Conservation (phyloP, 2,329 filamentous ascomycete species). For the Colletotrichum incanum region DNA sequence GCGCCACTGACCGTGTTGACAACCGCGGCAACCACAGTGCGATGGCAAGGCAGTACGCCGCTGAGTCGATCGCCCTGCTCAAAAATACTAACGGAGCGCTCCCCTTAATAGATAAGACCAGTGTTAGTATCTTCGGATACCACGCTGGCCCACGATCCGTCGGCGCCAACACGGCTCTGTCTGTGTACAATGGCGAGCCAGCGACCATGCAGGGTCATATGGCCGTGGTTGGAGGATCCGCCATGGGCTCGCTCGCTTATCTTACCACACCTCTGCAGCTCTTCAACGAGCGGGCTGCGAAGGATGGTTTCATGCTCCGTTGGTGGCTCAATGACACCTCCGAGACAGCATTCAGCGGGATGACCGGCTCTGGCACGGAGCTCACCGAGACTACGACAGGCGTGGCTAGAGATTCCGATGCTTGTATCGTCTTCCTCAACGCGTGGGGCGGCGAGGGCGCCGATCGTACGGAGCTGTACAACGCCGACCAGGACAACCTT, state of each 20-base stretch:
- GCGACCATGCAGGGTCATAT: constrained; percentile 61
- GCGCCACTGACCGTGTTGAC: constrained; percentile 70
- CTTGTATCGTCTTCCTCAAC: constrained; percentile 79
- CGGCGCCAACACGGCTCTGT: constrained; percentile 73
- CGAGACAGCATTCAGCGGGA: constrained; percentile 71
- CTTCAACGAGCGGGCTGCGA: constrained; percentile 75
- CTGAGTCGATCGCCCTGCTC: constrained; percentile 77
- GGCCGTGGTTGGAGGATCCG: constrained; percentile 50
- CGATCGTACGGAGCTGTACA: constrained; percentile 72
- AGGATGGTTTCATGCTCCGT: constrained; percentile 77
- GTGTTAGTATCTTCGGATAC: constrained; percentile 30
- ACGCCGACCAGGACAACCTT: constrained; percentile 75
- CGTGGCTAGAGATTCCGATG: constrained; percentile 66
- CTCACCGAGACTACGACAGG: constrained; percentile 51
- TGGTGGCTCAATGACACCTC: constrained; percentile 69
- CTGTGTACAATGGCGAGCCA: constrained; percentile 62
- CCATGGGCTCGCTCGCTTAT: constrained; percentile 59
- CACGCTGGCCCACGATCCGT: constrained; percentile 64
- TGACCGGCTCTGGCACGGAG: constrained; percentile 65
- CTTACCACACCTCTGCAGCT: constrained; percentile 70
- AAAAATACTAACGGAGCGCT: constrained; percentile 79
- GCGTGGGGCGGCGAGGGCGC: constrained; percentile 81
- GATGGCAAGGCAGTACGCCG: constrained; percentile 63
- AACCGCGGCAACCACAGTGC: constrained; percentile 67
- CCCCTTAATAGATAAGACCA: constrained; percentile 67